Evolutionary conservation across 140 eudicot species (phyloP).

Genomic region (Bidens hawaiensis): DNA sequence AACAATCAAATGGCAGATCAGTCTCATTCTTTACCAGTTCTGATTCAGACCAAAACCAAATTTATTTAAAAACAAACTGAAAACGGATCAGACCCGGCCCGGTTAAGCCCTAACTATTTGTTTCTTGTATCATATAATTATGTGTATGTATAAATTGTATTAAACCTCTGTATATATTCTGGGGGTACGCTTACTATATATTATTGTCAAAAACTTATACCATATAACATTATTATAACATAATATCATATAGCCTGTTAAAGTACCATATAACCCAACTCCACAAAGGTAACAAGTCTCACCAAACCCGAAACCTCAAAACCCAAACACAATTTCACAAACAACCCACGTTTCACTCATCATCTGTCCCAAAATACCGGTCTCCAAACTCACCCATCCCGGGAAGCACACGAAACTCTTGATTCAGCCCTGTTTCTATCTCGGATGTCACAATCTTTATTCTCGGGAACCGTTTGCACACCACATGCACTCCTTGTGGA

Average conservation of each 20-base stretch:
- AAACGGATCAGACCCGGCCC: no score
- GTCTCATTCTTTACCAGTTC: no score
- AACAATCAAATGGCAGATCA: no score
- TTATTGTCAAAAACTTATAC: background rate
- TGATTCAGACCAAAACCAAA: no score
- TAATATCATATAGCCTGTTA: slow-evolving; percentile 3
- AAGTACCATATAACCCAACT: slow-evolving; percentile 8
- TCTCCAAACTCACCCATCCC: slow-evolving; percentile 99
- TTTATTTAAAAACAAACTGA: no score
- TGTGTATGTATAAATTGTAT: background rate
- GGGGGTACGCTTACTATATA: background rate
- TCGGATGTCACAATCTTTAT: slow-evolving; percentile 93
- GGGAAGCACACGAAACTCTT: slow-evolving; percentile 88
- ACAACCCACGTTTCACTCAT: slow-evolving; percentile 39
- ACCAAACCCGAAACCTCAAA: no score
- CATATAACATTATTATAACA: no score
- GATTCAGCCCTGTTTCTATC: slow-evolving; percentile 77
- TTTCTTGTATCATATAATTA: no score
- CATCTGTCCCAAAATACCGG: slow-evolving; percentile 93
- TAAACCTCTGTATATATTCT: background rate
- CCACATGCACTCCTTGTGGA: slow-evolving; percentile 96
- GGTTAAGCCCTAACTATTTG: no score
- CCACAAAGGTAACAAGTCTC: slow-evolving; percentile 20
- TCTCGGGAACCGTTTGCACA: slow-evolving; percentile 81
- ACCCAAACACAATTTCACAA: slow-evolving; percentile 19